Evolutionary conservation across 805 yeast genomes (phyloP), one percentile per base, ranked within the genome.

Genomic region (Candida cerambycidarum): DNA sequence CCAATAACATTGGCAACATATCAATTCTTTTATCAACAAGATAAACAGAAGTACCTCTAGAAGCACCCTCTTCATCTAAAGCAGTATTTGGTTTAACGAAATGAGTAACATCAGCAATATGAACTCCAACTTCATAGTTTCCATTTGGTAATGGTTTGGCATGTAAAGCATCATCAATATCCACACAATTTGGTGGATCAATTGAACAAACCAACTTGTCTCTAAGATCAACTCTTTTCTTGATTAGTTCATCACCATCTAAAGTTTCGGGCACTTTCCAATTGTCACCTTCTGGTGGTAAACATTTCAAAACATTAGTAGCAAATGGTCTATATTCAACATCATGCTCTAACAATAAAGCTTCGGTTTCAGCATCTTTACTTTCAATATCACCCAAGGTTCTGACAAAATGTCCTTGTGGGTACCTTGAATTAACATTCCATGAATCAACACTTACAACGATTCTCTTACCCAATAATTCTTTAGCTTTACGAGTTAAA

Each of bases 151-250:
- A 73, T 41, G 61, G 60, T 49, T 76, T 70, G 0, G 98, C 98
- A 59, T 93, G 99, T 38, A 93, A 71, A 1, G 99, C 99, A 70
- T 93, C 64, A 70, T 93, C 99, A 56, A 93, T 93, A 79, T 93
- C 99, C 51, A 90, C 97, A 80, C 98, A 92, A 23, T 85, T 84
- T 2, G 97, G 97, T 8, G 99, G 99, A 73, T 93, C 99, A 54
- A 93, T 93, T 17, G 96, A 85, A 62, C 99, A 93, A 31, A 93
- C 87, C 38, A 89, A 71, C 57, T 88, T 82, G 55, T 92, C 95
- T 55, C 99, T 79, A 45, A 90, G 74, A 62, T 93, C 99, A 39
- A 71, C 77, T 64, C 99, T 80, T 53, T 83, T 81, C 28, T 75
- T 73, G 24, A 77, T 60, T 31, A 78, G 63, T 8, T 71, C 77